These are phyloP conservation scores for Verticillium albo-atrum DNA, from an alignment of 2,329 filamentous ascomycete species.

Conservation along the genomic window DNA sequence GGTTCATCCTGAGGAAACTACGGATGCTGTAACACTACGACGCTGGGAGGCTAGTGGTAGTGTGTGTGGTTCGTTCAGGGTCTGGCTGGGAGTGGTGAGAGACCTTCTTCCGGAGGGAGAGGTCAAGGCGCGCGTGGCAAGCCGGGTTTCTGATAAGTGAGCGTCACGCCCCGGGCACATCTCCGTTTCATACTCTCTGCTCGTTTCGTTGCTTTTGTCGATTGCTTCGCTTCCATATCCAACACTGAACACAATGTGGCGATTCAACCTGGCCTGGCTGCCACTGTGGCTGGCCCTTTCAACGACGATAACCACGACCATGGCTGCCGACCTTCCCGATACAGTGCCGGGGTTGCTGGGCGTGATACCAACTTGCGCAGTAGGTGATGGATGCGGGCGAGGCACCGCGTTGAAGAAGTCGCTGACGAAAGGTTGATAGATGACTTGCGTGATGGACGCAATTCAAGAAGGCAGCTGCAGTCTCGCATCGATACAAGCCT, in stretches of 20 bases:
- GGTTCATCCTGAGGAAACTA: not conserved
- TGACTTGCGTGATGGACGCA: constrained; percentile 6
- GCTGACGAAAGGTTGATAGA: constrained; percentile 1
- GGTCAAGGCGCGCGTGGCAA: not conserved
- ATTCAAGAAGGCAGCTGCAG: constrained; percentile 9
- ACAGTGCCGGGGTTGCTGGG: not conserved
- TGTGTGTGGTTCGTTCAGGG: not conserved
- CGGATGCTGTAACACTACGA: not conserved
- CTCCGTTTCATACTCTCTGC: not conserved
- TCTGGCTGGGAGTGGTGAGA: not conserved
- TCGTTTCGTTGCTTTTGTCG: not conserved
- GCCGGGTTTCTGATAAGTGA: not conserved
- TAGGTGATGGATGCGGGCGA: not conserved
- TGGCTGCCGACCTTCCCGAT: not conserved
- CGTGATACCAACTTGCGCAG: not conserved
- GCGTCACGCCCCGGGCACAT: not conserved
- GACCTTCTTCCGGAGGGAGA: not conserved
- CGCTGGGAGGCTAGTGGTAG: not conserved
- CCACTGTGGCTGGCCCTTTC: not conserved
- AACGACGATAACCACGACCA: not conserved
- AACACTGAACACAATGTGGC: not conserved
- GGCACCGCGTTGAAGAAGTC: not conserved
- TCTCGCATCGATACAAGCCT: constrained; percentile 4
- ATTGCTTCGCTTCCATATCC: not conserved
- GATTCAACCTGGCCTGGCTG: not conserved